Percentiles rank a stretch among this genome's conserved stretches.
Conservation (phyloP, 306 rosid genomes). For the Glycine soja region DNA sequence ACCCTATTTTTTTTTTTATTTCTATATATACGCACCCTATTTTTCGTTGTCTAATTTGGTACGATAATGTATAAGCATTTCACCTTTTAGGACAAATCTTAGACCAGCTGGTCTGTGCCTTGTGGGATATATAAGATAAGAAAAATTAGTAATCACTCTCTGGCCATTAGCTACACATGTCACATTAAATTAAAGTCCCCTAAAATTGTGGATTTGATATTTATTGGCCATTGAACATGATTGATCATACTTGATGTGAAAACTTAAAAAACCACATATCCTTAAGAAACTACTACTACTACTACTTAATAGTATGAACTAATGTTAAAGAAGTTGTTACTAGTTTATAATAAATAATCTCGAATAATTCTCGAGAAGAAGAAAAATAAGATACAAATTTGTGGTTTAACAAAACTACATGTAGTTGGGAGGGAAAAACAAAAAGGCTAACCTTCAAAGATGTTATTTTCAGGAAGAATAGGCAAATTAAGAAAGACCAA, state of each 20-base stretch:
- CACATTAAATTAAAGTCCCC: background rate
- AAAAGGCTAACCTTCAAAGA: conserved; percentile 26
- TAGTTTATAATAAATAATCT: conserved; percentile 19
- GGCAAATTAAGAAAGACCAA: conserved; percentile 43
- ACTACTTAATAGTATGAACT: background rate
- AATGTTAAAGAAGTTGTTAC: background rate
- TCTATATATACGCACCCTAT: no score
- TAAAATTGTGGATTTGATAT: background rate
- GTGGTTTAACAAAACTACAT: conserved; percentile 34
- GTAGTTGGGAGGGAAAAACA: background rate
- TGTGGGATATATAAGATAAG: conserved; percentile 38
- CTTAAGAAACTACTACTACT: background rate
- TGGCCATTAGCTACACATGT: background rate
- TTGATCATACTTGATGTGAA: background rate
- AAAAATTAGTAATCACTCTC: background rate
- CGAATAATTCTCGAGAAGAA: conserved; percentile 22
- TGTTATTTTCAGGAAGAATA: conserved; percentile 44
- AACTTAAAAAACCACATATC: background rate
- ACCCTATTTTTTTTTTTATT: no score
- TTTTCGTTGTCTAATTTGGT: background rate
- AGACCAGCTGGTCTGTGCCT: background rate
- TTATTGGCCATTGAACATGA: background rate
- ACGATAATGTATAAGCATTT: conserved; percentile 16
- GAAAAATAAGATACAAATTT: conserved; percentile 36
- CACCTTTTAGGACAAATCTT: conserved; percentile 26